Base-by-base conservation (phyloP, 306 rosid genomes). In the Cyclanthera cordifolia region DNA sequence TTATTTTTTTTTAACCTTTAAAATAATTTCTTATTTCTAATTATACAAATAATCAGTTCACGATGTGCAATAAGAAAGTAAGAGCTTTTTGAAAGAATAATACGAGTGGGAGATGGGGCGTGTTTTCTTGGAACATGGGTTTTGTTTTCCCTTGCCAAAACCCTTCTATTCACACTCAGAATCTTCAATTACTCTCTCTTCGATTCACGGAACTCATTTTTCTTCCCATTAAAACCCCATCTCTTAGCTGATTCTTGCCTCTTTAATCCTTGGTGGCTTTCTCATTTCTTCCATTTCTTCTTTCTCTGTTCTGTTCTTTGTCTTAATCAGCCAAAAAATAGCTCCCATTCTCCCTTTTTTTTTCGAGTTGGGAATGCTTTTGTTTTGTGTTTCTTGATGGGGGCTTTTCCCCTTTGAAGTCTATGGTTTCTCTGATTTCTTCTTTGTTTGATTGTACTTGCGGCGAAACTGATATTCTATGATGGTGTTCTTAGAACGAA, bases 131-230 rank as follows among this genome's bases (percentile, higher is more conserved):
- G 83, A 64, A 87, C 20, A 69, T 52, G 88, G 85, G 86, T 53
- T 73, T 82, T 72, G 79, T 54, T 47, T 70, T 27, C 52, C n/a
- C 53, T 45, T 37, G 37, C 61, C 47, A 73, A 68, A 75, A 82
- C 75, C 79, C 80, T 82, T 56, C 41, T 86, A 81, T 88, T 94
- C 86, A 82, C 87, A 72, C 84, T 53, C 71, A 58, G 82, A 84
- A 80, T 86, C 80, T 56, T 28, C 54, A 23, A 5, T 8, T 5
- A 43, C 47, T 37, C 47, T 74, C 52, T 73, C 70, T 77, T 53
- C 79, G 67, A 59, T 80, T 41, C 60, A 76, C 66, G 55, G 69
- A 71, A 70, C 75, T 50, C 61, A 64, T 66, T 72, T 71, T 51
- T 72, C 51, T 60, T 73, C 55, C 63, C 69, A 56, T 53, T 72